Percentiles rank a stretch among this genome's conserved stretches.
phyloP scores from a whole-genome alignment of 805 yeast species.

The Saccharomycopsis lassenensis region DNA sequence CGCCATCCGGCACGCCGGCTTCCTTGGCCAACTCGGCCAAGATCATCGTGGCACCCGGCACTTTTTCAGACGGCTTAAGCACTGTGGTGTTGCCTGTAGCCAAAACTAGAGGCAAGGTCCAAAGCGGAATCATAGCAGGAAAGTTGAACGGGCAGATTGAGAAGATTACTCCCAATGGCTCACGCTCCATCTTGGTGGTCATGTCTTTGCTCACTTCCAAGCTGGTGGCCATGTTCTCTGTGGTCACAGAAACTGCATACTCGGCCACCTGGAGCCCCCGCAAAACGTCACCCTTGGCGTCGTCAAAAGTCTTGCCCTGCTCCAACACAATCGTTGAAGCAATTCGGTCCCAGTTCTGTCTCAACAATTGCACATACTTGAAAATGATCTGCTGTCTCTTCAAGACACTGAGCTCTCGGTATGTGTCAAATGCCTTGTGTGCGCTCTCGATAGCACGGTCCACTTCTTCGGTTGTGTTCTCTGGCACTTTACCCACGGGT shows the following conservation, averaged over 20 bases:
- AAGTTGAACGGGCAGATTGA: slow-evolving; percentile 75
- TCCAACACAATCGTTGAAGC: slow-evolving; percentile 57
- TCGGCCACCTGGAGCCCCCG: slow-evolving; percentile 75
- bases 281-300: slow-evolving; percentile 65
- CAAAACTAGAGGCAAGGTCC: slow-evolving; percentile 43
- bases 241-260: slow-evolving; percentile 55
- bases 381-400: slow-evolving; percentile 54
- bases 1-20: slow-evolving; percentile 72
- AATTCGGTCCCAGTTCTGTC: slow-evolving; percentile 54
- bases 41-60: slow-evolving; percentile 72
- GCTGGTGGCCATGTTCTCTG: slow-evolving; percentile 50
- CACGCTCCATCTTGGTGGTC: slow-evolving; percentile 66
- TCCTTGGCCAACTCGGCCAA: slow-evolving; percentile 60
- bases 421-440: slow-evolving; percentile 44
- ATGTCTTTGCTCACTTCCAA: slow-evolving; percentile 62
- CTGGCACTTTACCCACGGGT: slow-evolving; percentile 61
- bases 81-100: slow-evolving; percentile 67
- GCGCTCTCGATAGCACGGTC: slow-evolving; percentile 58
- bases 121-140: slow-evolving; percentile 70
- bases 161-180: slow-evolving; percentile 66
- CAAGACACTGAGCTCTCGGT: slow-evolving; percentile 39
- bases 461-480: slow-evolving; percentile 55
- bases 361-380: slow-evolving; percentile 53
- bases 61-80: slow-evolving; percentile 61
- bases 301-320: slow-evolving; percentile 70